phyloP scores from a whole-genome alignment of 345 rosid species.

The Linum trigynum region DNA sequence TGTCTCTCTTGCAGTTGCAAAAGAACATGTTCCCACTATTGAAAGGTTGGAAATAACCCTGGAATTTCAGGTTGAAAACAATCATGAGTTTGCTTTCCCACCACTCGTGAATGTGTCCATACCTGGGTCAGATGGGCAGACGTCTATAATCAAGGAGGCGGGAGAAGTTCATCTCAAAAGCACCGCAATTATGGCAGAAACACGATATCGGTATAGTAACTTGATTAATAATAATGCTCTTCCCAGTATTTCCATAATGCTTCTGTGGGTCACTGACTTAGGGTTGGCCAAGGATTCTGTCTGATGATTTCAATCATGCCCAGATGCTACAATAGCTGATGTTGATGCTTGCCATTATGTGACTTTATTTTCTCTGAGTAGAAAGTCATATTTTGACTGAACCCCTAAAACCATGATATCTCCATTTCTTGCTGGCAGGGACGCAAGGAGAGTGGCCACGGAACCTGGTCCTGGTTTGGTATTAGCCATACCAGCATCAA shows the following conservation, averaged over 20 bases:
- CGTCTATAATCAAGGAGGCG: conserved; percentile 23
- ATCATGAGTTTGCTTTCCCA: conserved; percentile 39
- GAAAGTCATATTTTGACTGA: no score
- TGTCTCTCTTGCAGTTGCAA: conserved; percentile 27
- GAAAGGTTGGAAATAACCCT: conserved; percentile 58
- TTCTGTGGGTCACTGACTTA: background rate
- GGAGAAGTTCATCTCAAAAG: conserved; percentile 39
- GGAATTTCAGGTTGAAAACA: conserved; percentile 51
- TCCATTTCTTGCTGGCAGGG: conserved; percentile 27
- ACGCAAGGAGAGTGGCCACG: conserved; percentile 46
- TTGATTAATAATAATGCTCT: conserved; percentile 8
- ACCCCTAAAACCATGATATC: no score
- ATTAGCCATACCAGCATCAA: conserved; percentile 45
- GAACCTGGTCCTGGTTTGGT: conserved; percentile 58
- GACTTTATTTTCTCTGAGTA: no score
- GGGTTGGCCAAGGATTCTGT: background rate
- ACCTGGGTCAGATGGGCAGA: conserved; percentile 31
- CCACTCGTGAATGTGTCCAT: conserved; percentile 47
- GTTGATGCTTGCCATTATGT: conserved; percentile 5
- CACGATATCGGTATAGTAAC: conserved; percentile 61
- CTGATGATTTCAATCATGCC: conserved; percentile 6
- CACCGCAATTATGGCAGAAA: conserved; percentile 44
- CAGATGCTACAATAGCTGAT: conserved; percentile 62
- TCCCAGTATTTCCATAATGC: conserved; percentile 7
- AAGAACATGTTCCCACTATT: conserved; percentile 32